Percentiles rank a stretch among this genome's conserved stretches.
Conservation (phyloP, 768 basidiomycete species). For the Epithele typhae region DNA sequence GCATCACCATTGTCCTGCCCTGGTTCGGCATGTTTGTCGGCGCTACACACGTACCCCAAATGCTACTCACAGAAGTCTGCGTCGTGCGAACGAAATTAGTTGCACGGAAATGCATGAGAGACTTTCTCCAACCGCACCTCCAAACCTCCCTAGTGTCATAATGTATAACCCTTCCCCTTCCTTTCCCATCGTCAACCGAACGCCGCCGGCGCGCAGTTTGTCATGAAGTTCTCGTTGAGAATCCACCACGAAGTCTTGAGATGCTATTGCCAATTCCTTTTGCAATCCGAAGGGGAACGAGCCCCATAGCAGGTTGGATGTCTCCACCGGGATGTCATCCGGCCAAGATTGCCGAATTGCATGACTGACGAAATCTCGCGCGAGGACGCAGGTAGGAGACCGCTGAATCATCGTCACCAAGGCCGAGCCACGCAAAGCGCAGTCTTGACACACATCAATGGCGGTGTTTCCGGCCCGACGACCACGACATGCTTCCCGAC, state of each 20-base stretch:
- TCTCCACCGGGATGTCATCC: conserved; percentile 19
- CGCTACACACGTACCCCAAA: neutral
- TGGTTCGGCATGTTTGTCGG: no score
- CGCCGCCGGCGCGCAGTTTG: conserved; percentile 31
- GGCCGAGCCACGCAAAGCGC: conserved; percentile 27
- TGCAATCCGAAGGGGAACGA: conserved; percentile 23
- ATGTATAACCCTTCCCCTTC: conserved; percentile 29
- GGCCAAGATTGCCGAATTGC: conserved; percentile 8
- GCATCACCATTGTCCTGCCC: conserved; percentile 21
- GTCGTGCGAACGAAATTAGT: no score
- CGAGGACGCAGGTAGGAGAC: conserved; percentile 33
- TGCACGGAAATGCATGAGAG: no score
- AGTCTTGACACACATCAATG: conserved; percentile 38
- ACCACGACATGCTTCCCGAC: conserved; percentile 35
- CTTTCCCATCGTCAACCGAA: conserved; percentile 32
- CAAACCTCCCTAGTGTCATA: conserved; percentile 26
- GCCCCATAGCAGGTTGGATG: conserved; percentile 20
- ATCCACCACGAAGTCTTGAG: conserved; percentile 21
- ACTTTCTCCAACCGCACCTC: conserved; percentile 34
- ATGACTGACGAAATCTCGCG: conserved; percentile 1
- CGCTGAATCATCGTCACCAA: conserved; percentile 41
- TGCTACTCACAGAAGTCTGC: no score
- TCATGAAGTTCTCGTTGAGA: conserved; percentile 31
- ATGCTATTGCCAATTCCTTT: conserved; percentile 17
- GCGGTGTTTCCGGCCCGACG: conserved; percentile 39